Conservation (phyloP, 768 basidiomycete species). For the Amanita pallidorosea region DNA sequence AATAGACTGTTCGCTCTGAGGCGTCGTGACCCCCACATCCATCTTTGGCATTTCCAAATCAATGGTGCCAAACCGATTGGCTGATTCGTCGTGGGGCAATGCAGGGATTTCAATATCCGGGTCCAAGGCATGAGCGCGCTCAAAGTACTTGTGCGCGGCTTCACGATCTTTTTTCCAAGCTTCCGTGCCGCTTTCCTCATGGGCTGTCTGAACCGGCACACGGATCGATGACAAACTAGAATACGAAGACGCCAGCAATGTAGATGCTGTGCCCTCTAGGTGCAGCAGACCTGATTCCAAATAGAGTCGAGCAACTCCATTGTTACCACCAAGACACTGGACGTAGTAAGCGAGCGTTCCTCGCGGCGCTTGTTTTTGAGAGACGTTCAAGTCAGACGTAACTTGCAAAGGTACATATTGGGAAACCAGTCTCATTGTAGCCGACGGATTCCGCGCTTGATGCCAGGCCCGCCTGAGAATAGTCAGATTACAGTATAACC, state of each 20-base stretch:
- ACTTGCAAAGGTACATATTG: constrained; percentile 58
- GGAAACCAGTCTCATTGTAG: constrained; percentile 68
- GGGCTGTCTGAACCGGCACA: constrained; percentile 40
- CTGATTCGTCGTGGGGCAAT: constrained; percentile 33
- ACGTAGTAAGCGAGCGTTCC: constrained; percentile 54
- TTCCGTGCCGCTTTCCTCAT: constrained; percentile 49
- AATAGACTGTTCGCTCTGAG: constrained; percentile 23
- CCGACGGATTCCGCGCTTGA: constrained; percentile 61
- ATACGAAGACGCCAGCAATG: constrained; percentile 63
- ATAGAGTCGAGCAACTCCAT: constrained; percentile 64
- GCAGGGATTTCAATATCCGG: constrained; percentile 61
- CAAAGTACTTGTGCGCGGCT: constrained; percentile 61
- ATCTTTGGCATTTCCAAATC: constrained; percentile 64
- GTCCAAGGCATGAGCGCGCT: constrained; percentile 49
- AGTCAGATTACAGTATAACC: not conserved
- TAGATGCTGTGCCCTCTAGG: constrained; percentile 69
- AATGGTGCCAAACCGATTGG: constrained; percentile 18
- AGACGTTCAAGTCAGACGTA: constrained; percentile 23
- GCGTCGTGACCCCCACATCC: constrained; percentile 31
- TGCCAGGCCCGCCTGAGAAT: constrained; percentile 67
- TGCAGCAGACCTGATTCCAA: constrained; percentile 71
- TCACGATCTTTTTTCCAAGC: constrained; percentile 71
- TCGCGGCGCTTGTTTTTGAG: constrained; percentile 28
- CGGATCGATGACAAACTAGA: constrained; percentile 73
- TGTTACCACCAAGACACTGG: constrained; percentile 54